Percentiles rank a stretch among this genome's conserved stretches.
Evolutionary conservation across 75 land plant species (phyloP).

Genomic region (Selaginella tamariscina): DNA sequence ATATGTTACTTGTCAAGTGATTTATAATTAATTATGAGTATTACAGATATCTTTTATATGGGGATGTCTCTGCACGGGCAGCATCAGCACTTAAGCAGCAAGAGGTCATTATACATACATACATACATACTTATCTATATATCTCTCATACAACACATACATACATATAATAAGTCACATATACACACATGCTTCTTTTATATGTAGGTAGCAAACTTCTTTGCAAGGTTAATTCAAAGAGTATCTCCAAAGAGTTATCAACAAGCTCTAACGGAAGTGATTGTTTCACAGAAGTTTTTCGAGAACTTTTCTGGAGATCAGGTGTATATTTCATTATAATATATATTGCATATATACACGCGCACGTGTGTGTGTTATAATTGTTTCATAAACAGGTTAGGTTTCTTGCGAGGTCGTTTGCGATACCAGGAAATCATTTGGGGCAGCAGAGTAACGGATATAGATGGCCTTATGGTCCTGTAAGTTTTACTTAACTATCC

Average conservation of each 20-base stretch:
- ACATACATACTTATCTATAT: not conserved
- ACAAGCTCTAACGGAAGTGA: constrained; percentile 81
- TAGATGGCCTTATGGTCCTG: constrained; percentile 99
- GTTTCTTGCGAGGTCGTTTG: constrained; percentile 85
- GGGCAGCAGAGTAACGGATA: constrained; percentile 93
- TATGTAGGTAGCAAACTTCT: constrained; percentile 60
- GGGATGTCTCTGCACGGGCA: constrained; percentile 75
- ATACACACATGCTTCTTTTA: not conserved
- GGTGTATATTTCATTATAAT: constrained; percentile 29
- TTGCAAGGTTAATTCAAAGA: constrained; percentile 80
- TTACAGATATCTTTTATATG: constrained; percentile 73
- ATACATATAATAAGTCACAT: not conserved
- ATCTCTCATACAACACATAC: not conserved
- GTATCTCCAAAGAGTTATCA: constrained; percentile 93
- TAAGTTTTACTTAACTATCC: constrained; percentile 21
- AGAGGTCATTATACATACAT: constrained; percentile 41
- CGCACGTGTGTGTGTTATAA: not conserved
- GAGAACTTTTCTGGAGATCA: constrained; percentile 98
- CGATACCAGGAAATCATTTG: constrained; percentile 89
- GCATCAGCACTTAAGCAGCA: constrained; percentile 64
- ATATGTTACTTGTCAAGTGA: not conserved
- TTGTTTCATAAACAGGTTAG: constrained; percentile 54
- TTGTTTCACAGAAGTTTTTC: constrained; percentile 78
- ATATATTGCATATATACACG: too few relatives aligned
- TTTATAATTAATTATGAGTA: constrained; percentile 3